Evolutionary conservation across 2,329 filamentous ascomycete genomes (phyloP), one percentile per base, ranked within the genome.

Genomic region (Cladosporium sphaerospermum): DNA sequence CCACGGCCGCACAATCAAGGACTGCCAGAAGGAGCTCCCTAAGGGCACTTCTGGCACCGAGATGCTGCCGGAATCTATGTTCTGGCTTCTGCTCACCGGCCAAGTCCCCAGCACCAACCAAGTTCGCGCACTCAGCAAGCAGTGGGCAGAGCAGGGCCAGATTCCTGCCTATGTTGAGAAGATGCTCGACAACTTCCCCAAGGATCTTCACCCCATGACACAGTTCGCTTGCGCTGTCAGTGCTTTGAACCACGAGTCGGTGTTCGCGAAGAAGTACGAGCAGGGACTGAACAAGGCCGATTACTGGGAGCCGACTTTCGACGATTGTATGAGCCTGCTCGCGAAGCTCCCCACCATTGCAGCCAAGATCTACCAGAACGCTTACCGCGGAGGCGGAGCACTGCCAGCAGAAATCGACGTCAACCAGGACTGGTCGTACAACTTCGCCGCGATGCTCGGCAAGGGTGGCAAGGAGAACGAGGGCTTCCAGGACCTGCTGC

Each of bases 51-150:
- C 87, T 2, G 89, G 92, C 64, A 95, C 89, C 5, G 92, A 97
- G 75, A 99, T 97, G 93, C 82, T 97, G 10, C 93, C 93, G 45
- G 93, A 99, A 74, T 85, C 92, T 72, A 99, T 99, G 93, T 99
- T 99, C 80, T 99, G 93, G 93, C 83, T 97, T 40, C 83, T 99
- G 47, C 79, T 99, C 62, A 99, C 93, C 9, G 93, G 93, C 55
- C 81, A 95, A 72, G 88, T 97, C 18, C 93, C 93, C 19, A 88
- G 87, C 1, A 86, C 84, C 18, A 76, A 76, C 57, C 93, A 99
- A 73, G 83, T 93, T 58, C 88, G 92, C 64, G 77, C 75, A 42
- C 84, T 99, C 64, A 95, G 89, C 44, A 82, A 85, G 54, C 86
- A 97, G 71, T 79, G 97, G 19, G 93, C 93, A 48, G 86, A 91